Conservation (phyloP, 2,329 filamentous ascomycete species). For the Penicillium sp. region DNA sequence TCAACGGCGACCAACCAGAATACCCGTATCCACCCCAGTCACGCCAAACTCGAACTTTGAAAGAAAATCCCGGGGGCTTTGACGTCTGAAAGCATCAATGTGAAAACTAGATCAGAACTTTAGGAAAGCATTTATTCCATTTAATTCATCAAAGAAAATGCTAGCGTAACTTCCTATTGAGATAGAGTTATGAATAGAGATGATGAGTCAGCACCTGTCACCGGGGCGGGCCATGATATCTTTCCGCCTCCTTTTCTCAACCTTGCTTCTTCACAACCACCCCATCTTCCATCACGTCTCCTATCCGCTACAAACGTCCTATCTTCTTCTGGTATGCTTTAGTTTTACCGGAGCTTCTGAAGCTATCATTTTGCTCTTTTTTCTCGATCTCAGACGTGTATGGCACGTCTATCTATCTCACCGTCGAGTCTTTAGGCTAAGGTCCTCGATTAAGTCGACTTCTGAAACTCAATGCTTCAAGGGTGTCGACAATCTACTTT, state of each 20-base stretch:
- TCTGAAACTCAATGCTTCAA: background rate
- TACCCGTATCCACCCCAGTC: background rate
- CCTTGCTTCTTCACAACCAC: background rate
- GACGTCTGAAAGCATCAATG: background rate
- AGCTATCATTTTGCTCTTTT: background rate
- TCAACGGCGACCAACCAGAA: background rate
- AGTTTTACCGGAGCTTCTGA: background rate
- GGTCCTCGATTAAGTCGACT: background rate
- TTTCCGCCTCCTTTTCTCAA: background rate
- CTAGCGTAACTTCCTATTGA: background rate
- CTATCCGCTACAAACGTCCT: background rate
- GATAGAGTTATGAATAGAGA: too few species aligned
- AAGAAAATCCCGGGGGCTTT: background rate
- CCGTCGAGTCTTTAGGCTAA: background rate
- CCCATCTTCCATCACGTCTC: background rate
- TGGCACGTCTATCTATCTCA: background rate
- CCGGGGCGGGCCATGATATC: background rate
- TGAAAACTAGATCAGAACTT: background rate
- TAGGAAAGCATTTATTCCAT: background rate
- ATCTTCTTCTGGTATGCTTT: background rate
- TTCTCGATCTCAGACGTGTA: background rate
- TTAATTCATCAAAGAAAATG: background rate
- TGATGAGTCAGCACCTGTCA: background rate
- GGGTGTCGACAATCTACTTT: background rate
- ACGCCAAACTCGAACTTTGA: background rate